Evolutionary conservation across 1,284 basidiomycete genomes (phyloP).

Genomic region (Gymnopus androsaceus): DNA sequence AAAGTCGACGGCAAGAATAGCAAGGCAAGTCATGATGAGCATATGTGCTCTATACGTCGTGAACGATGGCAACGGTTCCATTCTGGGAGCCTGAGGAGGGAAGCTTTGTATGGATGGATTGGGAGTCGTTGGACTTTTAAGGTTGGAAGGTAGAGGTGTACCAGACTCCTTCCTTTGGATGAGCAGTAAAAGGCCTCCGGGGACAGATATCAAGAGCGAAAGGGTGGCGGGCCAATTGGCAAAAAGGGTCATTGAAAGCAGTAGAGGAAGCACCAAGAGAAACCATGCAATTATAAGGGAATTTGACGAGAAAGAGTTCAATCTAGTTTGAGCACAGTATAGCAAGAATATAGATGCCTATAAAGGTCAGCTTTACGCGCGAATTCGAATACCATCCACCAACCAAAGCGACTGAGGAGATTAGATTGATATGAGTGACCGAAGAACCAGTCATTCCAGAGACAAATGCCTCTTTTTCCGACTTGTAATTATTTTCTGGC

Average conservation of each 20-base stretch:
- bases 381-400: conserved; percentile 32
- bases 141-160: conserved; percentile 51
- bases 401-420: conserved; percentile 76
- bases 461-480: conserved; percentile 86
- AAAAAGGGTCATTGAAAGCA: conserved; percentile 79
- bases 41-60: conserved; percentile 93
- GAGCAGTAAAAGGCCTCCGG: conserved; percentile 41
- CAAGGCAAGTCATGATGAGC: conserved; percentile 90
- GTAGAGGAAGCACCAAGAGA: conserved; percentile 72
- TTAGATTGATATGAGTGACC: conserved; percentile 71
- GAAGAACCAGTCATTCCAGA: conserved; percentile 80
- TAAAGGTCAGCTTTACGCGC: conserved; percentile 20
- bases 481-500: conserved; percentile 59
- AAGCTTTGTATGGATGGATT: conserved; percentile 15
- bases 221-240: conserved; percentile 60
- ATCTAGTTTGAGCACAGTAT: conserved; percentile 54
- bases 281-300: conserved; percentile 61
- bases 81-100: conserved; percentile 16
- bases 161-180: conserved; percentile 46
- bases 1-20: conserved; percentile 97
- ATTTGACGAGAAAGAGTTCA: conserved; percentile 36
- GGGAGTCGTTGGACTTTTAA: conserved; percentile 27
- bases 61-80: conserved; percentile 65
- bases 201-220: conserved; percentile 49
- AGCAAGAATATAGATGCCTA: conserved; percentile 76